Evolutionary conservation across 1,139 yeast genomes (phyloP).

Genomic region (Hansenula sp.): DNA sequence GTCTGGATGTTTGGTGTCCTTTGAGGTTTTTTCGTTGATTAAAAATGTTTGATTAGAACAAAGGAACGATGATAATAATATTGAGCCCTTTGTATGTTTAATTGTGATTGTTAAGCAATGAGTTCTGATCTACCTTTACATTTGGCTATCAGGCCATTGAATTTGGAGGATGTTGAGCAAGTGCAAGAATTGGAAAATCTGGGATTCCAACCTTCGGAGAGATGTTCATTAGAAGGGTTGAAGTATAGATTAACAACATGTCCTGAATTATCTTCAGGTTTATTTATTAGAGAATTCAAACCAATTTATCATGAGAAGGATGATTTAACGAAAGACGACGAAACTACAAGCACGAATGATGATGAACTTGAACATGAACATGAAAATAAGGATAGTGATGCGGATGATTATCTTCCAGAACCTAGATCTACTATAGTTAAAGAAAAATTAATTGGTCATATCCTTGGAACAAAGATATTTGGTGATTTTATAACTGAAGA

Average conservation of each 20-base stretch:
- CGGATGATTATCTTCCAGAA: constrained; percentile 39
- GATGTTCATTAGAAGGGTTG: constrained; percentile 61
- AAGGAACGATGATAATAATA: background rate
- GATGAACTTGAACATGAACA: constrained; percentile 29
- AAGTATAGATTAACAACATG: constrained; percentile 70
- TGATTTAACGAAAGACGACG: no score
- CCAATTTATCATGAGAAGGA: constrained; percentile 25
- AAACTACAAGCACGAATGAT: no score
- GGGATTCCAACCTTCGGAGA: constrained; percentile 67
- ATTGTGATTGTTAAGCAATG: no score
- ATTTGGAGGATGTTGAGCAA: constrained; percentile 61
- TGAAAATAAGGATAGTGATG: constrained; percentile 19
- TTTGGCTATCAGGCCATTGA: constrained; percentile 79
- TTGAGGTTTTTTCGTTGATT: background rate
- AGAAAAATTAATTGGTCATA: constrained; percentile 79
- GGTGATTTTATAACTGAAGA: constrained; percentile 51
- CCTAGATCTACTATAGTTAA: constrained; percentile 44
- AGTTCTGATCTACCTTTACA: constrained; percentile 43
- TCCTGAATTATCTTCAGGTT: constrained; percentile 88
- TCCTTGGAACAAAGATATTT: constrained; percentile 74
- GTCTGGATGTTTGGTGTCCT: background rate
- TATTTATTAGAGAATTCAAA: constrained; percentile 68
- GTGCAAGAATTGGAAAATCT: constrained; percentile 57
- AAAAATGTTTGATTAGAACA: no score
- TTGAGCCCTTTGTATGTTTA: background rate